phyloP scores from a whole-genome alignment of 768 basidiomycete species.

The Mycena leptocephala region DNA sequence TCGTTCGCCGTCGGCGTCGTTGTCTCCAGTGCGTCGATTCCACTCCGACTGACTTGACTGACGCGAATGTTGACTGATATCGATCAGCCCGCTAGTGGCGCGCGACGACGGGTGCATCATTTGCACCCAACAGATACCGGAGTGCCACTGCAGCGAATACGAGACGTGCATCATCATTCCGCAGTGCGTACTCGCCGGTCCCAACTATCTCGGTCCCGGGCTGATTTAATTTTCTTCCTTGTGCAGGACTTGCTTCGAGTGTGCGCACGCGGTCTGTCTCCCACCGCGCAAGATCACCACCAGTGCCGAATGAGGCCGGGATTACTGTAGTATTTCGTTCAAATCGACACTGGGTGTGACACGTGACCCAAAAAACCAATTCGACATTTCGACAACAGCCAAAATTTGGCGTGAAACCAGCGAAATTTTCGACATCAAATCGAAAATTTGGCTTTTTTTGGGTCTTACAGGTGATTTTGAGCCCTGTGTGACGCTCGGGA shows the following conservation, averaged over 20 bases:
- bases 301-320: constrained; percentile 10
- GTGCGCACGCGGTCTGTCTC: constrained; percentile 24
- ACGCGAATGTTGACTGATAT: constrained; percentile 15
- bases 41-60: neutral
- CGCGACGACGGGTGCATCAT: constrained; percentile 18
- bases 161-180: constrained; percentile 24
- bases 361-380: no score
- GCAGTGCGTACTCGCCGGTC: constrained; percentile 20
- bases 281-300: neutral
- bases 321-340: no score
- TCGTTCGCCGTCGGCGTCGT: constrained; percentile 20
- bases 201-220: constrained; percentile 14
- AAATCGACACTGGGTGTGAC: no score
- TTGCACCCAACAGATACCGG: constrained; percentile 19
- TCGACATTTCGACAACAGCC: no score
- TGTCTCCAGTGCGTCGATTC: constrained; percentile 22
- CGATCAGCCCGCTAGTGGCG: constrained; percentile 2
- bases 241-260: constrained; percentile 22
- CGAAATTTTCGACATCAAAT: no score
- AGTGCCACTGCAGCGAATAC: constrained; percentile 15
- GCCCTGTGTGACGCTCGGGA: no score
- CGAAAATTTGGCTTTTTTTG: no score
- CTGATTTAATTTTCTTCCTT: constrained; percentile 16
- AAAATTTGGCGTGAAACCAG: no score
- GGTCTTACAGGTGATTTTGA: no score